Percentiles rank a stretch among this genome's conserved stretches.
These are phyloP conservation scores for Tolypocladium sp. DNA, from an alignment of 2,329 filamentous ascomycete species.

Conservation along the genomic window DNA sequence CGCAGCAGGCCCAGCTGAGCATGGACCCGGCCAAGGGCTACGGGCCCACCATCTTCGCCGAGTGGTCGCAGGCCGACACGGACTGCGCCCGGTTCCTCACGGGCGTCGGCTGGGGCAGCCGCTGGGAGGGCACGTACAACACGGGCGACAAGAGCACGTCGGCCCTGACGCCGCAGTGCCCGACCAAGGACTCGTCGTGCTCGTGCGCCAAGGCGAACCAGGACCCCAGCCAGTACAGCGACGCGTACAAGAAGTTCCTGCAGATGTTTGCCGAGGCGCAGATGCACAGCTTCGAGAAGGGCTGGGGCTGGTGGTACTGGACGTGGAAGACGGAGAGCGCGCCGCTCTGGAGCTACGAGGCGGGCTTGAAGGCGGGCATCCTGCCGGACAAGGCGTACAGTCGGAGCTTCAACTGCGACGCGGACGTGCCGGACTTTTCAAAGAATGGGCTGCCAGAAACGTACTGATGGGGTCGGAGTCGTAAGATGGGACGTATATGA, in stretches of 20 bases:
- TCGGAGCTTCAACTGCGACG: constrained; percentile 59
- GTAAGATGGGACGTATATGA: background rate
- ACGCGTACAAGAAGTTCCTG: constrained; percentile 75
- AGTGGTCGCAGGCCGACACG: constrained; percentile 96
- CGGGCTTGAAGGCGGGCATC: constrained; percentile 67
- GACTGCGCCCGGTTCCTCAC: constrained; percentile 85
- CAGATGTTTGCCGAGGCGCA: constrained; percentile 89
- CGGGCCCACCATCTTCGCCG: constrained; percentile 87
- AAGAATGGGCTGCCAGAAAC: constrained; percentile 37
- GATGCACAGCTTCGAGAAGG: constrained; percentile 88
- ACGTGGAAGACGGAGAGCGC: constrained; percentile 88
- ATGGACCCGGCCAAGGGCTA: constrained; percentile 71
- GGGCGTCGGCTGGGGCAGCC: constrained; percentile 77
- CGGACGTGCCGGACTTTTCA: constrained; percentile 44
- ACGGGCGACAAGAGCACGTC: constrained; percentile 52
- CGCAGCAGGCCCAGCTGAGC: constrained; percentile 62
- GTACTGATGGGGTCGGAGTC: constrained; percentile 20
- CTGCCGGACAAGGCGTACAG: constrained; percentile 68
- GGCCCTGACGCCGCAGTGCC: constrained; percentile 66
- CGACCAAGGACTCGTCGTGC: constrained; percentile 55
- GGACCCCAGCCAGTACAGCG: constrained; percentile 56
- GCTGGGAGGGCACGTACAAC: constrained; percentile 84
- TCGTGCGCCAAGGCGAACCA: constrained; percentile 70
- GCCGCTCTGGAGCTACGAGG: constrained; percentile 86
- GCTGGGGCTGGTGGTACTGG: constrained; percentile 99